Conservation (phyloP, 176 grass and related monocot species). For the Typha latifolia region DNA sequence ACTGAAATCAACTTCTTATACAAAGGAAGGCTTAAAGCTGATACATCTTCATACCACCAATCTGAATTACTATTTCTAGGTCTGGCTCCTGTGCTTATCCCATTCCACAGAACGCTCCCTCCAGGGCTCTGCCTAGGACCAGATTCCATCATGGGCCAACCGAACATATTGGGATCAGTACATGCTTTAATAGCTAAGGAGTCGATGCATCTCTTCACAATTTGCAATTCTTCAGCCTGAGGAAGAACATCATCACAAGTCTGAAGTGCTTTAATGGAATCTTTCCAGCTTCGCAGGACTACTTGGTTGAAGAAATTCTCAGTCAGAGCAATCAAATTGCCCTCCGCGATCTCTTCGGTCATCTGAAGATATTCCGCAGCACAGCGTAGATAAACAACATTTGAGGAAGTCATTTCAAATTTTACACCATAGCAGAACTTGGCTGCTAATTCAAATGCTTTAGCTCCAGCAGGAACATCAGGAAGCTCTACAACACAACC, state of each 20-base stretch:
- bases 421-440: constrained; percentile 89
- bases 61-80: constrained; percentile 45
- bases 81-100: constrained; percentile 67
- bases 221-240: constrained; percentile 61
- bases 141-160: constrained; percentile 37
- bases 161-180: constrained; percentile 41
- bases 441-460: constrained; percentile 64
- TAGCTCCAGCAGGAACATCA: constrained; percentile 55
- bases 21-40: constrained; percentile 57
- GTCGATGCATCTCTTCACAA: constrained; percentile 62
- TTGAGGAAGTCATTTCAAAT: constrained; percentile 75
- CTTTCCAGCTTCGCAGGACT: constrained; percentile 76
- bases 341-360: constrained; percentile 72
- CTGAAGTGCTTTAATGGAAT: constrained; percentile 60
- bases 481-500: constrained; percentile 38
- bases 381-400: constrained; percentile 63
- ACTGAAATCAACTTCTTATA: constrained; percentile 65
- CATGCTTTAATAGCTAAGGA: constrained; percentile 60
- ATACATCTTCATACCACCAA: constrained; percentile 92
- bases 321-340: constrained; percentile 63
- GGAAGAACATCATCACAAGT: constrained; percentile 61
- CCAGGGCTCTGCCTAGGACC: constrained; percentile 59
- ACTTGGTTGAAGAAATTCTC: constrained; percentile 61
- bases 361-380: constrained; percentile 69
- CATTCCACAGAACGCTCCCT: constrained; percentile 78